These are phyloP conservation scores for Rhodotorula diobovata DNA, from an alignment of 768 basidiomycete genomes.

Conservation along the genomic window DNA sequence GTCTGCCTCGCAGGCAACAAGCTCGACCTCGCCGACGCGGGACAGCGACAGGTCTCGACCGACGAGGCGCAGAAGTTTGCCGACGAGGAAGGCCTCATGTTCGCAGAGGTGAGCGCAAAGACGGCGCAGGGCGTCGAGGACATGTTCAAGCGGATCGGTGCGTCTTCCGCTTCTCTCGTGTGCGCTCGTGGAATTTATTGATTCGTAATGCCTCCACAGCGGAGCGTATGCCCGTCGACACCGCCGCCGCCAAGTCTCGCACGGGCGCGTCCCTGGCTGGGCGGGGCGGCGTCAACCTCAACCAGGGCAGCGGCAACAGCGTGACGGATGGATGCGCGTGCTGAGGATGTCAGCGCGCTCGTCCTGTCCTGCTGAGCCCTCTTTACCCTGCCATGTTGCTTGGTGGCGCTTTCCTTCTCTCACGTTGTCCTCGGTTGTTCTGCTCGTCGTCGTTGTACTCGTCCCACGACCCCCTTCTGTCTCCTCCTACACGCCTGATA, in stretches of 20 bases:
- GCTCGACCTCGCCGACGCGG: conserved; percentile 60
- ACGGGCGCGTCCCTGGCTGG: conserved; percentile 12
- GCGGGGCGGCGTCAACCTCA: conserved; percentile 31
- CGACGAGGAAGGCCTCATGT: conserved; percentile 85
- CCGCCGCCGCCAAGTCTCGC: conserved; percentile 1
- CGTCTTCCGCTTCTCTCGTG: neutral
- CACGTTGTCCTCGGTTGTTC: no score
- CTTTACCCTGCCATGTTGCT: no score
- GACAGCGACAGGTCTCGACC: conserved; percentile 36
- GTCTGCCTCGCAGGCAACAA: conserved; percentile 97
- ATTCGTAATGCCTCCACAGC: no score
- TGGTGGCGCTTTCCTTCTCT: no score
- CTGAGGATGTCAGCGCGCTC: no score
- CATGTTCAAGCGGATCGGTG: conserved; percentile 75
- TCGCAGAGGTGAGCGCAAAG: conserved; percentile 88
- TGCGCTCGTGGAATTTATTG: no score
- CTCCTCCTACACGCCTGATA: no score
- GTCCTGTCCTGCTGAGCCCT: no score
- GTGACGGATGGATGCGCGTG: conserved; percentile 29
- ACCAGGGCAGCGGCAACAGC: neutral
- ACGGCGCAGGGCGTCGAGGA: conserved; percentile 77
- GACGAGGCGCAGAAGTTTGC: conserved; percentile 91
- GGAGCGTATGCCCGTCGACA: conserved; percentile 32
- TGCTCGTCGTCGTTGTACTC: no score
- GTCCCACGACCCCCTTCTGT: no score